Conservation (phyloP, 768 basidiomycete genomes). For the Hypholoma sublateritium region DNA sequence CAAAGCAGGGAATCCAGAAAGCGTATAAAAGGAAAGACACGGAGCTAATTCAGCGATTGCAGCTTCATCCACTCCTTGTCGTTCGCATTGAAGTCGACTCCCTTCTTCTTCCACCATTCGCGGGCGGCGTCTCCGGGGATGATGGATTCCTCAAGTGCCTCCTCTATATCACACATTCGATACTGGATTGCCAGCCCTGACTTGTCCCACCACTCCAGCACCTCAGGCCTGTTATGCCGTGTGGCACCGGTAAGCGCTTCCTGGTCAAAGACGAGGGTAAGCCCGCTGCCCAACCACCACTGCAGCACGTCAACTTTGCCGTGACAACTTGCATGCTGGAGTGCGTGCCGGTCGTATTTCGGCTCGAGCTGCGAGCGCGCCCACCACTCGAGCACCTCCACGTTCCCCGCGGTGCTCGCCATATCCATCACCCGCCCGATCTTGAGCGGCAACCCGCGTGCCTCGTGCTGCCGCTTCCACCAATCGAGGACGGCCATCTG, state of each 20-base stretch:
- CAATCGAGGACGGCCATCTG: constrained; percentile 77
- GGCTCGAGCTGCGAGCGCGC: constrained; percentile 72
- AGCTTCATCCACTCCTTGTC: constrained; percentile 90
- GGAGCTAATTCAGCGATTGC: constrained; percentile 62
- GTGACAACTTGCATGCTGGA: constrained; percentile 77
- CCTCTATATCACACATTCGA: constrained; percentile 89
- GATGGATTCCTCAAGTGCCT: constrained; percentile 86
- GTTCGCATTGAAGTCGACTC: constrained; percentile 80
- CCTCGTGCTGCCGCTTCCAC: constrained; percentile 68
- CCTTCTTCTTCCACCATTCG: constrained; percentile 80
- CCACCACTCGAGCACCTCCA: constrained; percentile 85
- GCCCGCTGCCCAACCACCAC: constrained; percentile 82
- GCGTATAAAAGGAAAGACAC: constrained; percentile 16
- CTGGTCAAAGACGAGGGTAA: constrained; percentile 77
- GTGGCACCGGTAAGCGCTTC: constrained; percentile 82
- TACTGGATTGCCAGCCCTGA: constrained; percentile 80
- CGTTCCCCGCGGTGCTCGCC: constrained; percentile 77
- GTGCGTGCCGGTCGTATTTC: constrained; percentile 75
- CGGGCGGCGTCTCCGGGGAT: constrained; percentile 75
- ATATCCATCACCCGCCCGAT: constrained; percentile 85
- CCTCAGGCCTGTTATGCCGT: constrained; percentile 75
- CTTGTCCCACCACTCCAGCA: constrained; percentile 87
- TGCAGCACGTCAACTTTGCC: constrained; percentile 78
- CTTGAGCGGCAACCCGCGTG: constrained; percentile 60
- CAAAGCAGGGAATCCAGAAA: constrained; percentile 7